These are phyloP conservation scores for Dissophora globulifera DNA, from an alignment of 192 early-diverging fungal genomes.

Conservation along the genomic window DNA sequence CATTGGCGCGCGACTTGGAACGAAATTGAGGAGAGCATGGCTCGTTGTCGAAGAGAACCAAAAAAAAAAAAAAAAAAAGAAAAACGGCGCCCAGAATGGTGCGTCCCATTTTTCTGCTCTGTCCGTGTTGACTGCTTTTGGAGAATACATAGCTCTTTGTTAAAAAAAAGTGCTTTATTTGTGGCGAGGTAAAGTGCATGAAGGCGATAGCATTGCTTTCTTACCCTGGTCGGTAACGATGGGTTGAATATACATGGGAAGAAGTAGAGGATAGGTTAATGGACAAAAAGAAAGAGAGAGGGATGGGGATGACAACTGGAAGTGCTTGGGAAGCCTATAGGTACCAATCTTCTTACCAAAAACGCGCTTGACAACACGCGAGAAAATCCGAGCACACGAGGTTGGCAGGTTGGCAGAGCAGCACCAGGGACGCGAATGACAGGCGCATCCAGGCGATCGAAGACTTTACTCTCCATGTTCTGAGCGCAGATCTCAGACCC, in stretches of 20 bases:
- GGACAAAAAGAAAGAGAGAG: background rate
- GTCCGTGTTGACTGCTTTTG: background rate
- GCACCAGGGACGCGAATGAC: conserved; percentile 94
- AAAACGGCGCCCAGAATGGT: too few relatives aligned
- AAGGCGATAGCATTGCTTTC: too few relatives aligned
- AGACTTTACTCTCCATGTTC: conserved; percentile 97
- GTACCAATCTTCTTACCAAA: conserved; percentile 58
- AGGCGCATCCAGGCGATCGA: conserved; percentile 96
- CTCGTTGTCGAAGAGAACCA: too few relatives aligned
- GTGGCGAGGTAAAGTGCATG: too few relatives aligned
- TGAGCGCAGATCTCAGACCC: conserved; percentile 96
- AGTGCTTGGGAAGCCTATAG: conserved; percentile 2
- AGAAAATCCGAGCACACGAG: conserved; percentile 94
- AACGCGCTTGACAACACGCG: conserved; percentile 79
- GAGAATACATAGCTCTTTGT: too few relatives aligned
- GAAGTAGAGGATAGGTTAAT: background rate
- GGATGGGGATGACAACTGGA: background rate
- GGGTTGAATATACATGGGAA: background rate
- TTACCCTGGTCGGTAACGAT: too few relatives aligned
- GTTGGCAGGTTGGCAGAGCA: conserved; percentile 97
- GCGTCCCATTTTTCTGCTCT: too few relatives aligned
- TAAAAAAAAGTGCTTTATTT: conserved; percentile 1
- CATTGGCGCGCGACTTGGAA: background rate
- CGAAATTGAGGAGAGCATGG: background rate
- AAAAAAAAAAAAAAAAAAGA: too few relatives aligned